phyloP scores from a whole-genome alignment of 495 filamentous ascomycete genomes.

The Podospora pseudoanserina region DNA sequence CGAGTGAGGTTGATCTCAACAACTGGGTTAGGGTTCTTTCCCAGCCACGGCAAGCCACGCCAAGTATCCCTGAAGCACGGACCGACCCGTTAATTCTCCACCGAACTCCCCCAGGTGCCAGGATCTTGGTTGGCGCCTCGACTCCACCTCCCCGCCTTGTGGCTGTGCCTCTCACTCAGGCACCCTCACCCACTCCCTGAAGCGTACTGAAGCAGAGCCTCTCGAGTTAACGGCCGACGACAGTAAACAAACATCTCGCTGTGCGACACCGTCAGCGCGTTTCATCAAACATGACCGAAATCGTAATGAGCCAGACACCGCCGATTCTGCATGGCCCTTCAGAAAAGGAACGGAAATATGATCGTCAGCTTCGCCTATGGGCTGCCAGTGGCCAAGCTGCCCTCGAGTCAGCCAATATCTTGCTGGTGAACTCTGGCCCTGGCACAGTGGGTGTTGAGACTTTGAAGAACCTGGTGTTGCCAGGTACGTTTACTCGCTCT shows the following conservation, averaged over 20 bases:
- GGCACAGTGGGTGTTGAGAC: constrained; percentile 87
- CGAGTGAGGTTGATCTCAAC: not conserved
- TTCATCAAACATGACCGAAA: constrained; percentile 42
- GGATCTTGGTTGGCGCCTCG: not conserved
- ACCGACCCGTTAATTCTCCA: not conserved
- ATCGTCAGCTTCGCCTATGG: constrained; percentile 93
- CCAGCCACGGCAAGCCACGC: constrained; percentile 4
- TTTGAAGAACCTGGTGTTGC: constrained; percentile 93
- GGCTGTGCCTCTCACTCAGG: not conserved
- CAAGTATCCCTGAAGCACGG: not conserved
- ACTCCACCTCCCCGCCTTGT: constrained; percentile 15
- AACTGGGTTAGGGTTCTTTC: not conserved
- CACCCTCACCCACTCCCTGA: not conserved
- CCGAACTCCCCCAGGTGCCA: not conserved
- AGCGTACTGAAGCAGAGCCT: not conserved
- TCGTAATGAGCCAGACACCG: constrained; percentile 47
- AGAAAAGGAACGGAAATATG: constrained; percentile 91
- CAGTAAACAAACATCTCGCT: not conserved
- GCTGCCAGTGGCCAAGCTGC: constrained; percentile 87
- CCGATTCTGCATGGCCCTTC: constrained; percentile 60
- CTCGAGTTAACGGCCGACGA: not conserved
- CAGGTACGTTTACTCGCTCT: constrained; percentile 45
- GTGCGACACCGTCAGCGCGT: not conserved
- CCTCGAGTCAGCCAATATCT: constrained; percentile 82
- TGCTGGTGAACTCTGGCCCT: constrained; percentile 79